These are phyloP conservation scores for Malbranchea zuffiana DNA, from an alignment of 2,329 filamentous ascomycete species.

Conservation along the genomic window DNA sequence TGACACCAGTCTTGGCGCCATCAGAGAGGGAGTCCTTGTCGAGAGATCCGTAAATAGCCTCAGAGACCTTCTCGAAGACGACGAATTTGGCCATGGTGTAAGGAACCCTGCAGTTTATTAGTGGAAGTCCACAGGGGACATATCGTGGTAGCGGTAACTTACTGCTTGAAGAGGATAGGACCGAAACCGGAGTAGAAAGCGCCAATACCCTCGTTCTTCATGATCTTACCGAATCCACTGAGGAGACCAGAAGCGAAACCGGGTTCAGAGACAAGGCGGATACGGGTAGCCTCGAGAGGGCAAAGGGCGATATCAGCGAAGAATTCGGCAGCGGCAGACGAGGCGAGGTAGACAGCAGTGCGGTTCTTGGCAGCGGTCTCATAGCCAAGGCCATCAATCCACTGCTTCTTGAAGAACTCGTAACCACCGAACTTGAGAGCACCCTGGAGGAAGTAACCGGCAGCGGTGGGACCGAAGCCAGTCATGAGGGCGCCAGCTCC, in stretches of 20 bases:
- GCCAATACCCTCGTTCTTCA: conserved; percentile 68
- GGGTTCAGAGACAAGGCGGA: conserved; percentile 81
- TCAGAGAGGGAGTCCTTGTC: conserved; percentile 62
- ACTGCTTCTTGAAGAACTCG: conserved; percentile 92
- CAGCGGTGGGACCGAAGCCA: conserved; percentile 72
- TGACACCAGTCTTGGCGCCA: conserved; percentile 64
- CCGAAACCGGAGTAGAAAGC: conserved; percentile 90
- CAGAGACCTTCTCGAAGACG: conserved; percentile 79
- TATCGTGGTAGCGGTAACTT: conserved; percentile 25
- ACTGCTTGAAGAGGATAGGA: conserved; percentile 76
- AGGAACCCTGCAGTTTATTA: conserved; percentile 51
- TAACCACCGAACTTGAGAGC: conserved; percentile 92
- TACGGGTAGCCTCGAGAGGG: conserved; percentile 86
- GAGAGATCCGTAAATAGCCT: conserved; percentile 55
- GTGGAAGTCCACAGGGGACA: background rate
- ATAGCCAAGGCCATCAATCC: conserved; percentile 67
- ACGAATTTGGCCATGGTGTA: conserved; percentile 96
- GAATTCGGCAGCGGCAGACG: conserved; percentile 51
- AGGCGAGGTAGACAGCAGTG: conserved; percentile 67
- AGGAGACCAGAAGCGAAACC: conserved; percentile 72
- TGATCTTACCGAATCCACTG: conserved; percentile 71
- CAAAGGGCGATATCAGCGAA: conserved; percentile 60
- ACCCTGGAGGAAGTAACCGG: conserved; percentile 89
- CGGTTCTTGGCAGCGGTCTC: conserved; percentile 69
- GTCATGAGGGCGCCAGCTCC: conserved; percentile 78